These are phyloP conservation scores for Rhizoctonia solani DNA, from an alignment of 1,284 basidiomycete species.

Conservation along the genomic window DNA sequence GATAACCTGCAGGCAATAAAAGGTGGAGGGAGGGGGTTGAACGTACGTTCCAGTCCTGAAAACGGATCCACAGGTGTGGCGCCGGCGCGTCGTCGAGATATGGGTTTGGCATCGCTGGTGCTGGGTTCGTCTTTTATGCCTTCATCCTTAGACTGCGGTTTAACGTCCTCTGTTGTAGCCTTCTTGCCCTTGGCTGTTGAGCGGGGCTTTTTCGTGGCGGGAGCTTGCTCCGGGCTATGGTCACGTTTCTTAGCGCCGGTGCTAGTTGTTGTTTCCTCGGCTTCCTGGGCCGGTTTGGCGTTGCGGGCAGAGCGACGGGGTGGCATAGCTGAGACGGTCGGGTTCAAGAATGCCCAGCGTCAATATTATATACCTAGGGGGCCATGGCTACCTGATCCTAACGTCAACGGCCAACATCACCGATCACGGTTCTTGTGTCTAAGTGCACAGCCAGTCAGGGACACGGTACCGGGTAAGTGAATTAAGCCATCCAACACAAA, in stretches of 20 bases:
- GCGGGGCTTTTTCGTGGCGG: slow-evolving; percentile 28
- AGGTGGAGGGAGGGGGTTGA: slow-evolving; percentile 23
- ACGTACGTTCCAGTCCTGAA: slow-evolving; percentile 57
- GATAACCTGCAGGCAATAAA: background rate
- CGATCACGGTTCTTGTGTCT: slow-evolving; percentile 9
- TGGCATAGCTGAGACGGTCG: slow-evolving; percentile 7
- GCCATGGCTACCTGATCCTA: background rate
- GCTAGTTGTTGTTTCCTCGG: background rate
- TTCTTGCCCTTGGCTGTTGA: slow-evolving; percentile 36
- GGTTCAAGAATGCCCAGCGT: background rate
- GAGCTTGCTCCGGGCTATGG: background rate
- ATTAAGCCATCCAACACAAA: background rate
- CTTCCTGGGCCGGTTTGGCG: slow-evolving; percentile 3
- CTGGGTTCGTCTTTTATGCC: slow-evolving; percentile 41
- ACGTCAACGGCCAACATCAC: slow-evolving; percentile 22
- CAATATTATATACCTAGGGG: background rate
- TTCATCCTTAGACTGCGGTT: slow-evolving; percentile 28
- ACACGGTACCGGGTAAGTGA: background rate
- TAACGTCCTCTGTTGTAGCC: slow-evolving; percentile 5
- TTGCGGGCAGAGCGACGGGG: slow-evolving; percentile 29
- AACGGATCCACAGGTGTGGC: slow-evolving; percentile 61
- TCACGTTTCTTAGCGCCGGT: slow-evolving; percentile 14
- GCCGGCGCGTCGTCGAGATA: slow-evolving; percentile 60
- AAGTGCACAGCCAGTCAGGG: background rate
- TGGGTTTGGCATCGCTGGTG: slow-evolving; percentile 41